phyloP scores from a whole-genome alignment of 202 grass and related monocot genomes.

The Tripidium arundinaceum region DNA sequence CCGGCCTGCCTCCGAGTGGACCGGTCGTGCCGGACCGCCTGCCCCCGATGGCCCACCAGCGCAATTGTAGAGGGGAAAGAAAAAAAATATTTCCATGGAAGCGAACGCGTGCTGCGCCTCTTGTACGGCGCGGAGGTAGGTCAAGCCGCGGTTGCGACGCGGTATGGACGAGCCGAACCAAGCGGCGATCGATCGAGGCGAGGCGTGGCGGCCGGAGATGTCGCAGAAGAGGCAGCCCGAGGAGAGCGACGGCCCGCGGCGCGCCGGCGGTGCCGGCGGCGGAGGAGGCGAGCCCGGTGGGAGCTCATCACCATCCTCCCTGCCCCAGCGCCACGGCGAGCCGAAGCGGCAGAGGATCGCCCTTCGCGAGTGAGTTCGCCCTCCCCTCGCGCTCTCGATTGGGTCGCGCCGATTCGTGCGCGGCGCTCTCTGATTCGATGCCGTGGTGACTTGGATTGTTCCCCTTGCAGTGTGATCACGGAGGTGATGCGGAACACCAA shows the following conservation, averaged over 20 bases:
- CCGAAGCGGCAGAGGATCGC: conserved; percentile 53
- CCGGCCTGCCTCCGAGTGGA: not conserved
- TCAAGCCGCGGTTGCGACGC: conserved; percentile 31
- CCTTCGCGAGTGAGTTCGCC: conserved; percentile 38
- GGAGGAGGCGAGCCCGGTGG: conserved; percentile 10
- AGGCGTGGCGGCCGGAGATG: conserved; percentile 27
- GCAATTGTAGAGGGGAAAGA: not conserved
- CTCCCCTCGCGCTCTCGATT: not conserved
- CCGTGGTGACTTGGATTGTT: not conserved
- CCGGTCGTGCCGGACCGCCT: not conserved
- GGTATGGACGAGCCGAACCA: not conserved
- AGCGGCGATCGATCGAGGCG: conserved; percentile 19
- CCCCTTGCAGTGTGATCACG: conserved; percentile 37
- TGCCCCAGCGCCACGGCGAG: conserved; percentile 26
- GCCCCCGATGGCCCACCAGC: not conserved
- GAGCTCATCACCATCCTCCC: conserved; percentile 22
- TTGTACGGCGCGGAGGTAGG: conserved; percentile 28
- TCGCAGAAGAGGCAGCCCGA: conserved; percentile 68
- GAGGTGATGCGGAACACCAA: conserved; percentile 56
- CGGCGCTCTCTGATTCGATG: not conserved
- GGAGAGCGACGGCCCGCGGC: conserved; percentile 16
- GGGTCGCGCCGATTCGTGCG: not conserved
- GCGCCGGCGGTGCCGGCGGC: not conserved
- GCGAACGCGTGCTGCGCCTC: not conserved
- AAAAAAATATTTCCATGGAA: not conserved